Evolutionary conservation across 164 flowering plant species (phyloP), one percentile per base, ranked within the genome.

Genomic region (Tetrastigma voinierianum): DNA sequence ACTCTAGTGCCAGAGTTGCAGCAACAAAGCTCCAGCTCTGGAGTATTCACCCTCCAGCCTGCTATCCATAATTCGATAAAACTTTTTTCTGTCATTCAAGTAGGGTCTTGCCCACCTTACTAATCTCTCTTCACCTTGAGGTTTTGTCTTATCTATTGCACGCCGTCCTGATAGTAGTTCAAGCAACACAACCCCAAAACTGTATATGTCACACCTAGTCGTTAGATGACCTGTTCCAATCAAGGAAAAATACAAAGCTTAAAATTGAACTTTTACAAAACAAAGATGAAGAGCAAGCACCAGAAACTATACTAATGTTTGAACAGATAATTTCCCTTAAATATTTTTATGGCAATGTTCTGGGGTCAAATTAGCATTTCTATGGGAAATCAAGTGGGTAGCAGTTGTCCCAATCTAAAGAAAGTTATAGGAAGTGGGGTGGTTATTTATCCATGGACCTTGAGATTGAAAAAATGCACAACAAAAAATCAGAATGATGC

Each of bases 101-200:
- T 76, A 76, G 21, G 89, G 87, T 64, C 60, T 80, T 60, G 83
- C 87, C 93, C 90, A 88, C 20, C 82, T 77, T 20, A 86, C 83
- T 18, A 88, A 68, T 46, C 75, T 76, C 70, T 79, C 80, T 65
- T 86, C 93, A n/a, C 64, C 67, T 3, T 82, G 83, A 15, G 46
- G 46, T 76, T 71, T 83, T 55, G 77, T 51, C 66, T 78, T 80
- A 15, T n/a, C n/a, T n/a, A n/a, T n/a, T 2, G 87, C 85, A 11
- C 77, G 78, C 9, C 89, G 86, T 10, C 93, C 93, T 1, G 90
- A 70, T 4, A 88, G 66, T 10, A 88, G 77, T 66, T 88, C 93
- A 47, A 88, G 59, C 66, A 88, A 64, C 68, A 88, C 93, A 19
- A 88, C 86, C 10, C 93, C 91, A 64, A 88, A 88, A 71, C 93